phyloP scores from a whole-genome alignment of 805 yeast genomes.

The Kodamaea sagamina region DNA sequence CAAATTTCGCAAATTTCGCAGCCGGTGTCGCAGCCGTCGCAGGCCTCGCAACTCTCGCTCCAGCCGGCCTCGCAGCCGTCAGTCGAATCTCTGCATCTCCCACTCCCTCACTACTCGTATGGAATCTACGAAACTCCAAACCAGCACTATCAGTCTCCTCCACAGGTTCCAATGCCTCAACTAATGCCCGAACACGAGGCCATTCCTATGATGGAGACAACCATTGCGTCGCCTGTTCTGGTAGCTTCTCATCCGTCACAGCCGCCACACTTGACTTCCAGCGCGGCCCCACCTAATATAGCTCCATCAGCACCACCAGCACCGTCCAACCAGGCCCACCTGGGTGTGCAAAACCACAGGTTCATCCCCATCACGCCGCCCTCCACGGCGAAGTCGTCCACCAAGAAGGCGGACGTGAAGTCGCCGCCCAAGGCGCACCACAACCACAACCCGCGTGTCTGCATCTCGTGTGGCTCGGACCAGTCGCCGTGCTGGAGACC shows the following conservation, averaged over 20 bases:
- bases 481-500: constrained; percentile 99
- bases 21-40: background rate
- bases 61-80: background rate
- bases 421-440: constrained; percentile 32
- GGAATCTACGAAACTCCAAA: constrained; percentile 9
- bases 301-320: constrained; percentile 1
- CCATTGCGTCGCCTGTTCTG: background rate
- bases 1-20: background rate
- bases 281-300: too few species aligned
- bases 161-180: background rate
- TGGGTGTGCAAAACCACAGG: constrained; percentile 19
- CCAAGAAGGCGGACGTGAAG: constrained; percentile 30
- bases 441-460: constrained; percentile 50
- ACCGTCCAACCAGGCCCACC: constrained; percentile 2
- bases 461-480: constrained; percentile 87
- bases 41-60: background rate
- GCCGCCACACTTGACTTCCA: too few species aligned
- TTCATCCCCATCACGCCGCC: constrained; percentile 48
- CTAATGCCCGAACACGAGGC: background rate
- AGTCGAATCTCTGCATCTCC: background rate
- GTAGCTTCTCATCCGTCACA: background rate
- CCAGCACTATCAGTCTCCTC: constrained; percentile 5
- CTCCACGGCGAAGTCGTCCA: constrained; percentile 32
- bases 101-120: background rate
- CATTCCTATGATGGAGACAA: background rate